Base-by-base conservation (phyloP, 805 yeast species). In the Ogataea henricii region DNA sequence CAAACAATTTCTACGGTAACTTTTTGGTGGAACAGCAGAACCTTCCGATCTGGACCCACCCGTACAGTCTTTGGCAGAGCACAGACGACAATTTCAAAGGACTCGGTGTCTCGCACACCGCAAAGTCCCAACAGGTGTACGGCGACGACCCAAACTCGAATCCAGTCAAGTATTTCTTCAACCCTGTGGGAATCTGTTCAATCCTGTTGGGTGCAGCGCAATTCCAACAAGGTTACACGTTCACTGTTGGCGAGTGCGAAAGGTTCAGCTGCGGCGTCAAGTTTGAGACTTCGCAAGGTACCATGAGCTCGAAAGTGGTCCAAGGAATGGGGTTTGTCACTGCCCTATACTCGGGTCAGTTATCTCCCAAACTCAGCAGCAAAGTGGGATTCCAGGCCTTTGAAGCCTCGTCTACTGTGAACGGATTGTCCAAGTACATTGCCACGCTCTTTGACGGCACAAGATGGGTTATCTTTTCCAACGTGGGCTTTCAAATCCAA, bases 281-380 rank as follows among this genome's bases (percentile, higher is more conserved):
- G 39, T 68, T 78, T 41, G 48, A 67, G 48, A 30, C 55, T 7
- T 48, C 65, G 13, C 49, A 57, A 2, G 74, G 76, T 40, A 65
- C 54, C 6, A 43, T 66, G 44, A 34, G 43, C 3, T 40, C 54
- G 77, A 91, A 92, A 3, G 59, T 87, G 46, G 87, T 85, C 5
- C 91, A 86, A 65, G 97, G 97, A 46, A 73, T 55, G 78, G 96
- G 96, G 6, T 82, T 87, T 52, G 79, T 87, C 13, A 85, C 96
- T 26, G 88, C 83, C 22, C 66, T 78, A 5, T 66, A 64, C 37
- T 72, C 76, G 53, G 82, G 82, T 10, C 67, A 71, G 49, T 66
- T 83, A 56, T 72, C 72, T 23, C 86, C 89, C 2, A 63, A 67
- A 49, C 54, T 86, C 21, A 73, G 76, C n/a, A 79, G 87, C 20